phyloP scores from a whole-genome alignment of 2,329 filamentous ascomycete genomes.

The Monilinia laxa region DNA sequence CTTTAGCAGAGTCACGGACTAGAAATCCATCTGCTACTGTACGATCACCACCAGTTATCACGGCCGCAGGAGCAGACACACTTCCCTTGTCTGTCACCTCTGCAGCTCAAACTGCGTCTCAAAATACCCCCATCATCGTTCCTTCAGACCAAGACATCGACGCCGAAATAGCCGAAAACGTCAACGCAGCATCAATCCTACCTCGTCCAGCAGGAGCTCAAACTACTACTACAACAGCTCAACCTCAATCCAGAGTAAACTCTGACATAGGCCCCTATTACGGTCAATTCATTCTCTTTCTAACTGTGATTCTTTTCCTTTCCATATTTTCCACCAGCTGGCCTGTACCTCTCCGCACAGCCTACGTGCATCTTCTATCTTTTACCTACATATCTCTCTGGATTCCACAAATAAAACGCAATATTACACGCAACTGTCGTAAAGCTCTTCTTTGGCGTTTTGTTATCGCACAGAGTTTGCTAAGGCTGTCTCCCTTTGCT shows the following conservation, averaged over 20 bases:
- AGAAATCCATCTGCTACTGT: conserved; percentile 30
- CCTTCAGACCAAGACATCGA: conserved; percentile 64
- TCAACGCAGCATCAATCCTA: conserved; percentile 33
- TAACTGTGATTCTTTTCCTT: conserved; percentile 57
- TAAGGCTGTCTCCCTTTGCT: conserved; percentile 75
- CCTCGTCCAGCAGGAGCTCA: conserved; percentile 31
- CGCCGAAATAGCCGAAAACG: conserved; percentile 54
- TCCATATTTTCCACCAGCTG: conserved; percentile 60
- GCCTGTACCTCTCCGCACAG: conserved; percentile 54
- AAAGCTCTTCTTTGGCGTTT: conserved; percentile 91
- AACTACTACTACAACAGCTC: conserved; percentile 37
- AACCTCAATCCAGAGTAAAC: conserved; percentile 28
- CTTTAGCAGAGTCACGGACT: conserved; percentile 34
- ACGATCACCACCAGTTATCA: conserved; percentile 31
- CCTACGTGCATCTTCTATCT: conserved; percentile 62
- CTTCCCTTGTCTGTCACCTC: conserved; percentile 21
- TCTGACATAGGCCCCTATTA: conserved; percentile 55
- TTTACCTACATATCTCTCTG: conserved; percentile 86
- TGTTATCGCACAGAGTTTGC: conserved; percentile 75
- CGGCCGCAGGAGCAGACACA: conserved; percentile 33
- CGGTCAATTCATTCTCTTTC: conserved; percentile 56
- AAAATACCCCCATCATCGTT: conserved; percentile 52
- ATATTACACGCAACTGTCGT: conserved; percentile 85
- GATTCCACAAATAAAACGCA: conserved; percentile 88
- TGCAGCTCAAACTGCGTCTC: conserved; percentile 14